phyloP scores from a whole-genome alignment of 768 basidiomycete genomes.

The Agaricus subrufescens region DNA sequence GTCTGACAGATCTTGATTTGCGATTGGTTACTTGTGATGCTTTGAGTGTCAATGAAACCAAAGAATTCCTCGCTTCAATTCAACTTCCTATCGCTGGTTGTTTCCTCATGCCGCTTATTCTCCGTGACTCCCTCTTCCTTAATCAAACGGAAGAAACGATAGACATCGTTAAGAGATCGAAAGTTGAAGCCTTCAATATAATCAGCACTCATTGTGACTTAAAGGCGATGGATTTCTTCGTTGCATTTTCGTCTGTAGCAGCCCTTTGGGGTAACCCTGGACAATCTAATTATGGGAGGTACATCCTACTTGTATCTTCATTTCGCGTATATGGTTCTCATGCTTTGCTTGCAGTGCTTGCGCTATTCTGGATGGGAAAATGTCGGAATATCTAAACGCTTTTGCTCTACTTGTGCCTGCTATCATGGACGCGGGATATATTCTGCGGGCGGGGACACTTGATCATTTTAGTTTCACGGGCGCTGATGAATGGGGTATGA shows the following conservation, averaged over 20 bases:
- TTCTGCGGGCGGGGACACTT: conserved; percentile 9
- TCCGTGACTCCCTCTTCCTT: conserved; percentile 26
- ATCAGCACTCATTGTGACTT: conserved; percentile 22
- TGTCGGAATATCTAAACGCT: conserved; percentile 21
- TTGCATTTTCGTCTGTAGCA: conserved; percentile 28
- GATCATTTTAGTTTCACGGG: conserved; percentile 9
- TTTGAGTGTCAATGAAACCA: conserved; percentile 15
- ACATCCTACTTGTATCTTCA: not conserved
- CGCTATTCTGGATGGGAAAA: conserved; percentile 23
- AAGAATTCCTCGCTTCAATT: conserved; percentile 17
- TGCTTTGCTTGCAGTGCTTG: conserved; percentile 22
- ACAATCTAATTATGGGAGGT: conserved; percentile 35
- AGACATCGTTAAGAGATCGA: conserved; percentile 20
- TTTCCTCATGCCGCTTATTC: conserved; percentile 25
- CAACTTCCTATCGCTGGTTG: conserved; percentile 25
- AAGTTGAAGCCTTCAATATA: conserved; percentile 22
- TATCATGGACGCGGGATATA: conserved; percentile 22
- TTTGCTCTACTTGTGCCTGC: conserved; percentile 28
- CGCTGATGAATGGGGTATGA: conserved; percentile 13
- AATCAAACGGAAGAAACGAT: conserved; percentile 25
- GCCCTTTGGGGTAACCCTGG: conserved; percentile 28
- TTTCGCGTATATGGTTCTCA: not conserved
- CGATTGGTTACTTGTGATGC: conserved; percentile 27
- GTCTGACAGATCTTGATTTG: conserved; percentile 21
- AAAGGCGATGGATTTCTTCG: conserved; percentile 28